Conservation (phyloP, 2,329 filamentous ascomycete species). For the Claviceps pusilla region DNA sequence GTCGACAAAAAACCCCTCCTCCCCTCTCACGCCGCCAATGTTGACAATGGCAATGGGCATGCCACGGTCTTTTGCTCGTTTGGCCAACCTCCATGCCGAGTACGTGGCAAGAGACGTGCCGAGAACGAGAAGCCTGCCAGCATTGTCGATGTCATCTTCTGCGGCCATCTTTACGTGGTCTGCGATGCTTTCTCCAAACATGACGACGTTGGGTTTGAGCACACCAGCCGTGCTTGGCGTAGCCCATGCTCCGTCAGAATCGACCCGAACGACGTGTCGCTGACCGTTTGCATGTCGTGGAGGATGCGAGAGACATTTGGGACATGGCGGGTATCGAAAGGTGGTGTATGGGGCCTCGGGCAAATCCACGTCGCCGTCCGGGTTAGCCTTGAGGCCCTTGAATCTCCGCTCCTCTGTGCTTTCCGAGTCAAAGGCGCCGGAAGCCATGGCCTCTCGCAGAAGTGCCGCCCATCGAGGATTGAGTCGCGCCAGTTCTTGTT, state of each 20-base stretch:
- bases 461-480: conserved; percentile 81
- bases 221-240: conserved; percentile 55
- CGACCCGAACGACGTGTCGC: conserved; percentile 48
- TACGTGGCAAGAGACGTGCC: conserved; percentile 90
- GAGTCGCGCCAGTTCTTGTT: conserved; percentile 56
- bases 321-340: conserved; percentile 84
- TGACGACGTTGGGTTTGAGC: conserved; percentile 82
- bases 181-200: conserved; percentile 88
- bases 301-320: conserved; percentile 55
- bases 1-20: conserved; percentile 53
- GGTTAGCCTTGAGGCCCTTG: conserved; percentile 68
- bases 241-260: conserved; percentile 67
- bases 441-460: conserved; percentile 53
- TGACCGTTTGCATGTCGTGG: conserved; percentile 40
- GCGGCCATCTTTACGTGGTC: conserved; percentile 55
- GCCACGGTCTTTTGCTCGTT: conserved; percentile 62
- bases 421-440: conserved; percentile 64
- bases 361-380: conserved; percentile 87
- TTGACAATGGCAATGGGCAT: conserved; percentile 85
- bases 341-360: conserved; percentile 75
- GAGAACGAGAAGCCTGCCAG: conserved; percentile 60
- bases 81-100: conserved; percentile 81
- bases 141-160: conserved; percentile 64
- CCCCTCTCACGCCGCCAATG: conserved; percentile 67
- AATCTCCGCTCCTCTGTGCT: conserved; percentile 53